These are phyloP conservation scores for Trichoderma afroharzianum DNA, from an alignment of 2,329 filamentous ascomycete species.

Conservation along the genomic window DNA sequence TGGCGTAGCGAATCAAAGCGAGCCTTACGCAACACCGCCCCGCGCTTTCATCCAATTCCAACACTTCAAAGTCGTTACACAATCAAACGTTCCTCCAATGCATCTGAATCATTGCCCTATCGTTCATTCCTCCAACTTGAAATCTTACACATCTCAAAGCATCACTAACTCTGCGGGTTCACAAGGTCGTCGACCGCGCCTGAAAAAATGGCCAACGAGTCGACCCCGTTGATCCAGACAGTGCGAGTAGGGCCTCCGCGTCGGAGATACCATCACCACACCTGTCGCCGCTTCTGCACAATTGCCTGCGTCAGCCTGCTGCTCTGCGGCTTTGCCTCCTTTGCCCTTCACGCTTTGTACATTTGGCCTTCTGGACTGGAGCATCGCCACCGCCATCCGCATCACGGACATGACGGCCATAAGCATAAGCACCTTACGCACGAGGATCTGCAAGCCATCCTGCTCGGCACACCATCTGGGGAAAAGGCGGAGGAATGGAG, in stretches of 20 bases:
- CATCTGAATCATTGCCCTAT: neutral
- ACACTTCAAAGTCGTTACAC: neutral
- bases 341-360: slow-evolving; percentile 47
- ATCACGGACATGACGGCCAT: slow-evolving; percentile 27
- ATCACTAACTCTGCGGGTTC: neutral
- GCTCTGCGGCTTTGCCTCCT: slow-evolving; percentile 47
- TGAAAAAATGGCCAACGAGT: slow-evolving; percentile 47
- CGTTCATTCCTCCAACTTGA: neutral
- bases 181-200: slow-evolving; percentile 18
- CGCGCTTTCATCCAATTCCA: neutral
- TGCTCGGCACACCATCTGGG: slow-evolving; percentile 56
- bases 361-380: slow-evolving; percentile 33
- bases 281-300: slow-evolving; percentile 63
- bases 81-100: neutral
- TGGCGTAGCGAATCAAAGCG: slow-evolving; percentile 13
- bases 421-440: slow-evolving; percentile 33
- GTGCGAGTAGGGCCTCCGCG: slow-evolving; percentile 53
- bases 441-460: slow-evolving; percentile 52
- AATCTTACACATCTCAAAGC: neutral
- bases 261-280: slow-evolving; percentile 56
- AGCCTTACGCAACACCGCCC: slow-evolving; percentile 8
- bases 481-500: slow-evolving; percentile 66
- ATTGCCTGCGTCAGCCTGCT: slow-evolving; percentile 55
- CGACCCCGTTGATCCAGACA: slow-evolving; percentile 64
- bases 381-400: slow-evolving; percentile 18